Percentiles rank a stretch among this genome's conserved stretches.
Conservation (phyloP, 352 stramenopile genomes). For the Globisporangium nodosum region DNA sequence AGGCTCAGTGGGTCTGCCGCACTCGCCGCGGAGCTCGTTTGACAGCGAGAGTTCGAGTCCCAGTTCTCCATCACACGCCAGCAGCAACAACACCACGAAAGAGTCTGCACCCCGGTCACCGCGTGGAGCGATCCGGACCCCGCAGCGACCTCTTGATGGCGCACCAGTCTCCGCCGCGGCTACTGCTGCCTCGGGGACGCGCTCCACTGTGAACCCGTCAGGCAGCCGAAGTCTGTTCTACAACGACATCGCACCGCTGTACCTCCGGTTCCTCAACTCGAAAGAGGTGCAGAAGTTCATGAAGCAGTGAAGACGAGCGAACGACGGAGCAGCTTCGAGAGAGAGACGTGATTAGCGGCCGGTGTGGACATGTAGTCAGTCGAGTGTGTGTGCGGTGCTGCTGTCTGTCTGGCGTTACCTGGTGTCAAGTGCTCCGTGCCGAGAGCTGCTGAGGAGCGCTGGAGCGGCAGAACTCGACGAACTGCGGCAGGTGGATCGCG, state of each 20-base stretch:
- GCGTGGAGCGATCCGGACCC: background rate
- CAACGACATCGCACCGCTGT: slow-evolving; percentile 66
- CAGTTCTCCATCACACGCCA: background rate
- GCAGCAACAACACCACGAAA: slow-evolving; percentile 7
- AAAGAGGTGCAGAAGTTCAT: slow-evolving; percentile 54
- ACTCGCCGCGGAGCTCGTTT: background rate
- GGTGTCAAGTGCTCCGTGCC: background rate
- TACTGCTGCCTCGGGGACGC: background rate
- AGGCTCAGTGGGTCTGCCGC: background rate
- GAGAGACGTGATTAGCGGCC: background rate
- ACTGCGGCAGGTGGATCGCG: slow-evolving; percentile 31
- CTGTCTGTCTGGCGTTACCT: background rate
- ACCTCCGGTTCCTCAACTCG: slow-evolving; percentile 69
- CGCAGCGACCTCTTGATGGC: background rate
- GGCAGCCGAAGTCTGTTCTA: slow-evolving; percentile 53
- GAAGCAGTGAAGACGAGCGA: slow-evolving; percentile 18
- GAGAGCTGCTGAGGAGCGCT: slow-evolving; percentile 2
- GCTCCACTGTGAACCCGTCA: slow-evolving; percentile 6
- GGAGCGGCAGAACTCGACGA: slow-evolving; percentile 32
- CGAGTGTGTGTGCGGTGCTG: background rate
- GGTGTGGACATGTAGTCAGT: background rate
- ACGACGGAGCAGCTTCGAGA: background rate
- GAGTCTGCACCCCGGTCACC: slow-evolving; percentile 1
- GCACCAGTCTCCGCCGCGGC: background rate
- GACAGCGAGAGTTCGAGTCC: background rate